Evolutionary conservation across 164 flowering plant species (phyloP), one percentile per base, ranked within the genome.

Genomic region (Euptelea pleiosperma): DNA sequence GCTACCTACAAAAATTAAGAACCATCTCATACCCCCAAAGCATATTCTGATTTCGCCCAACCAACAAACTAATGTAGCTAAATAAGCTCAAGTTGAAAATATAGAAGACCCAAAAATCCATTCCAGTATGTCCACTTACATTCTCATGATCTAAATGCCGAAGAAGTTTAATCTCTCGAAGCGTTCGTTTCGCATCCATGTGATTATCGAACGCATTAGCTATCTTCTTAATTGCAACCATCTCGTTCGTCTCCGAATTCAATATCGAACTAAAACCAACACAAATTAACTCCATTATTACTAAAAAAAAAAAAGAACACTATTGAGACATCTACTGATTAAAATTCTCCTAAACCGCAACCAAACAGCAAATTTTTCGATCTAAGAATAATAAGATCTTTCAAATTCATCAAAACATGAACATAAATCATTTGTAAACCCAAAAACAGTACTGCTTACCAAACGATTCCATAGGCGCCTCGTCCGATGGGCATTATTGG

Each of bases 141-240:
- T 92, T 92, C 57, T 92, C 96, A 35, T 92, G 98, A 75, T 87
- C 87, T 70, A 92, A 65, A 74, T 92, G 98, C 0, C 88, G 78
- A 44, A 91, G 91, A 36, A 92, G 84, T 66, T 89, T 92, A 53
- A 92, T 92, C 69, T 92, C 98, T 0, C 98, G 76, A 39, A 92
- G 91, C n/a, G 98, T 92, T 19, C 98, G 73, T 71, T 89, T 92
- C 0, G 98, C 95, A 68, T 92, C 96, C 83, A 84, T 92, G 61
- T 76, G 75, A 58, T 85, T 92, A 47, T 89, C 98, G 30, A 92
- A 92, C 0, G 98, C 98, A 66, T 85, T 82, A 5, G 87, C 91
- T 14, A 87, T 92, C 74, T 87, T 89, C 88, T 92, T 92, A 10
- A 92, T 73, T 45, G 96, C 98, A 9, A 92, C 93, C 82, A 82